A percentile compares a stretch with the other conserved stretches of the same genome.
phyloP scores from a whole-genome alignment of 108 stramenopile genomes.

The Nannochloropsis salina region DNA sequence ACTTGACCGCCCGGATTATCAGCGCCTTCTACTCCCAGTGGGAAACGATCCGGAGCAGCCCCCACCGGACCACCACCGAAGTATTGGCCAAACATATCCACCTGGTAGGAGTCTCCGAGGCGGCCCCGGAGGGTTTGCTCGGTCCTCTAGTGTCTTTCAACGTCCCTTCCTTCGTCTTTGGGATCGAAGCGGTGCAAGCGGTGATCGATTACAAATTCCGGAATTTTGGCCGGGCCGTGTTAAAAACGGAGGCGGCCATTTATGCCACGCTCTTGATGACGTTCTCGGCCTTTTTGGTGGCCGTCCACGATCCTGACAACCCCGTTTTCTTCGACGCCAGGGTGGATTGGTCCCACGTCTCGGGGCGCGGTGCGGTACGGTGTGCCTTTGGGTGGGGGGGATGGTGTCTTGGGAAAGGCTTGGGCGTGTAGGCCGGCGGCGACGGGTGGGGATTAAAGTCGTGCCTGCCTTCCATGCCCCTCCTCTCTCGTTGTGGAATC shows the following conservation, averaged over 20 bases:
- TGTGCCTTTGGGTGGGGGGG: too few relatives aligned
- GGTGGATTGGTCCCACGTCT: not conserved
- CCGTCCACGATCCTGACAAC: not conserved
- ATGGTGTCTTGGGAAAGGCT: too few relatives aligned
- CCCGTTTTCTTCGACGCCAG: not conserved
- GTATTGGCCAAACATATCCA: not conserved
- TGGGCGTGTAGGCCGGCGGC: too few relatives aligned
- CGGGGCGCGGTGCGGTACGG: not conserved
- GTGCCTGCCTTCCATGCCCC: too few relatives aligned
- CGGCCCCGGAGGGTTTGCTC: not conserved
- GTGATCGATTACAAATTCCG: constrained; percentile 8
- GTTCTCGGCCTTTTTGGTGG: not conserved
- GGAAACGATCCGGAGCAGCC: not conserved
- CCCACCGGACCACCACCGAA: not conserved
- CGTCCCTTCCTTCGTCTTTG: not conserved
- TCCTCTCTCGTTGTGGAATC: too few relatives aligned
- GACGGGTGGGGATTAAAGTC: too few relatives aligned
- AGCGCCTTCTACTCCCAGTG: not conserved
- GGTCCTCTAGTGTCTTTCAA: not conserved
- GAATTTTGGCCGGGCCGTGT: not conserved
- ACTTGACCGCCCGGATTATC: not conserved
- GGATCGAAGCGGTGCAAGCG: constrained; percentile 3
- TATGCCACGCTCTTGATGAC: not conserved
- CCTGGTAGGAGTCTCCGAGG: not conserved
- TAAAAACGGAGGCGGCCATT: constrained; percentile 4